Percentiles rank a stretch among this genome's conserved stretches.
phyloP scores from a whole-genome alignment of 2,329 filamentous ascomycete species.

The Alternaria brassicae region DNA sequence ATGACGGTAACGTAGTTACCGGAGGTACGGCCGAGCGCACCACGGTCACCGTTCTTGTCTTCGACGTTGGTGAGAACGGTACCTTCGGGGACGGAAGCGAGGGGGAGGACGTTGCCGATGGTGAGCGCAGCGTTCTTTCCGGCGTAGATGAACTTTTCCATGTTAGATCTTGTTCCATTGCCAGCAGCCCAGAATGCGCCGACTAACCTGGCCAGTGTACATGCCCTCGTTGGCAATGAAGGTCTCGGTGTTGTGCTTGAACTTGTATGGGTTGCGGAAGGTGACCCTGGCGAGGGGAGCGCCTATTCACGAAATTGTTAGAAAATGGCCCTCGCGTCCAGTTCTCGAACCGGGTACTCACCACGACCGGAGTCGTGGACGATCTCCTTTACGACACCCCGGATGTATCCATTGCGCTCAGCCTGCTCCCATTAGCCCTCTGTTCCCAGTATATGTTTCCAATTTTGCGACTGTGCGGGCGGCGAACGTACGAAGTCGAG shows the following conservation, averaged over 20 bases:
- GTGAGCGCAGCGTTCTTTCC: slow-evolving; percentile 98
- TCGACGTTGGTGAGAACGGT: slow-evolving; percentile 99
- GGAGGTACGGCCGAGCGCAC: slow-evolving; percentile 93
- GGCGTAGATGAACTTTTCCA: slow-evolving; percentile 86
- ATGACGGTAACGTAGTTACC: slow-evolving; percentile 93
- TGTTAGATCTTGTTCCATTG: slow-evolving; percentile 26
- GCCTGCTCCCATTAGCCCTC: slow-evolving; percentile 56
- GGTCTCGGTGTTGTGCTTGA: slow-evolving; percentile 97
- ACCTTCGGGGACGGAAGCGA: slow-evolving; percentile 95
- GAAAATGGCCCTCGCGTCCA: slow-evolving; percentile 20
- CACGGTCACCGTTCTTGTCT: slow-evolving; percentile 98
- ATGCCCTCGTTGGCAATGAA: slow-evolving; percentile 99
- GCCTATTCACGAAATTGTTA: slow-evolving; percentile 37
- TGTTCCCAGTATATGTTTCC: slow-evolving; percentile 18
- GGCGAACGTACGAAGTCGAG: slow-evolving; percentile 76
- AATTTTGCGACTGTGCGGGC: slow-evolving; percentile 32
- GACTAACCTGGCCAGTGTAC: slow-evolving; percentile 87
- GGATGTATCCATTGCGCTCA: slow-evolving; percentile 96
- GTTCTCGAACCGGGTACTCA: slow-evolving; percentile 52
- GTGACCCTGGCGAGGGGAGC: slow-evolving; percentile 92
- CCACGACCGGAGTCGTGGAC: slow-evolving; percentile 98
- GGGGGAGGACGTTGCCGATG: slow-evolving; percentile 96
- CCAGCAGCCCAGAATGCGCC: background rate
- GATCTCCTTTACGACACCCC: slow-evolving; percentile 98
- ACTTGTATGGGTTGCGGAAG: slow-evolving; percentile 98